phyloP scores from a whole-genome alignment of 2,329 filamentous ascomycete species.

The Alternaria burnsii region DNA sequence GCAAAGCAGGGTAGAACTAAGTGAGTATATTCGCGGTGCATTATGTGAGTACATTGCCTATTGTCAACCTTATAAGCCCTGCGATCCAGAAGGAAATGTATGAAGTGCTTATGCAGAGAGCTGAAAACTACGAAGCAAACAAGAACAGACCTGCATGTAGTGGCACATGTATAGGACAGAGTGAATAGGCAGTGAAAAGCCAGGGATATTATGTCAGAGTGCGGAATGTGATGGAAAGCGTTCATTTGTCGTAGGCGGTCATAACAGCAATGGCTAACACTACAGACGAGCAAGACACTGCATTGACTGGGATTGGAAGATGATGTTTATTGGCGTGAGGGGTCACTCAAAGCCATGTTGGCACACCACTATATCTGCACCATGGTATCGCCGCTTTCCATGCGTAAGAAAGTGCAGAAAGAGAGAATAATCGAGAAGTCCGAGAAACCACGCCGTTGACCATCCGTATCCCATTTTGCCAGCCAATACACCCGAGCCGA shows the following conservation, averaged over 20 bases:
- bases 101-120: too few species aligned
- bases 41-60: too few species aligned
- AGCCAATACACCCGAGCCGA: conserved; percentile 33
- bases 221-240: background rate
- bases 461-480: conserved; percentile 51
- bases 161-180: background rate
- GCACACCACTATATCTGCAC: conserved; percentile 48
- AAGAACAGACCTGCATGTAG: background rate
- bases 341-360: conserved; percentile 48
- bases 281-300: conserved; percentile 5
- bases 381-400: conserved; percentile 49
- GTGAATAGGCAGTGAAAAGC: background rate
- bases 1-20: too few species aligned
- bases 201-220: background rate
- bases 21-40: too few species aligned
- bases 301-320: conserved; percentile 32
- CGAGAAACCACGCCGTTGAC: conserved; percentile 52
- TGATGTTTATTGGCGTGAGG: conserved; percentile 48
- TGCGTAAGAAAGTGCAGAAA: conserved; percentile 52
- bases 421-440: conserved; percentile 50
- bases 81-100: too few species aligned
- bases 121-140: background rate
- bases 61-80: too few species aligned
- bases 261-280: background rate
- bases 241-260: background rate